These are phyloP conservation scores for Aleurites moluccanus DNA, from an alignment of 441 rosid genomes.

Conservation along the genomic window DNA sequence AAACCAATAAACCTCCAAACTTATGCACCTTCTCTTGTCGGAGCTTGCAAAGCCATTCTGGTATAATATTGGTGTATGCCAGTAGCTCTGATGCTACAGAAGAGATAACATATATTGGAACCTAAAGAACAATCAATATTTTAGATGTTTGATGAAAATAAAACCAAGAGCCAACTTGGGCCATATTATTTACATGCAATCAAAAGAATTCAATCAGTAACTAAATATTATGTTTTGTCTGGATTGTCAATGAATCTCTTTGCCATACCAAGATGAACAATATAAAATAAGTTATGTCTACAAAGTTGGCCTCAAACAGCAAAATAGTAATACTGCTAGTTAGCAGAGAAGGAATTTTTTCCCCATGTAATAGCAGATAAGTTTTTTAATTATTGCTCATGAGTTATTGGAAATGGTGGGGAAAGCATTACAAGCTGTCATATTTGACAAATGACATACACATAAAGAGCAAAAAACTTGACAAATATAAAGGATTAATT, in stretches of 20 bases:
- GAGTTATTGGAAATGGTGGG: background rate
- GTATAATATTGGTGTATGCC: slow-evolving; percentile 65
- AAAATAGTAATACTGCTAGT: background rate
- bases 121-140: slow-evolving; percentile 40
- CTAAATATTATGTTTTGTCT: background rate
- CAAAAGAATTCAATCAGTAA: background rate
- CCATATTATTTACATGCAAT: background rate
- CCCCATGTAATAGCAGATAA: background rate
- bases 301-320: background rate
- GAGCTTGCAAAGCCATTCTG: slow-evolving; percentile 86
- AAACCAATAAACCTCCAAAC: slow-evolving; percentile 2
- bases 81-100: slow-evolving; percentile 74
- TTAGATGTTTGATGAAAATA: slow-evolving; percentile 6
- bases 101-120: slow-evolving; percentile 75
- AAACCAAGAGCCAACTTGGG: background rate
- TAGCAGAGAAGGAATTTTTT: background rate
- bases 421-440: background rate
- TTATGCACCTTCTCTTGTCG: slow-evolving; percentile 70
- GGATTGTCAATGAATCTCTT: background rate
- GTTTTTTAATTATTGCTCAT: background rate
- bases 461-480: background rate
- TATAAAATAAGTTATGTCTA: background rate
- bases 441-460: background rate
- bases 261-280: background rate
- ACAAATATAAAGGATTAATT: background rate